Evolutionary conservation across 1,284 basidiomycete genomes (phyloP).

Genomic region (Xerocomus amazonicus): DNA sequence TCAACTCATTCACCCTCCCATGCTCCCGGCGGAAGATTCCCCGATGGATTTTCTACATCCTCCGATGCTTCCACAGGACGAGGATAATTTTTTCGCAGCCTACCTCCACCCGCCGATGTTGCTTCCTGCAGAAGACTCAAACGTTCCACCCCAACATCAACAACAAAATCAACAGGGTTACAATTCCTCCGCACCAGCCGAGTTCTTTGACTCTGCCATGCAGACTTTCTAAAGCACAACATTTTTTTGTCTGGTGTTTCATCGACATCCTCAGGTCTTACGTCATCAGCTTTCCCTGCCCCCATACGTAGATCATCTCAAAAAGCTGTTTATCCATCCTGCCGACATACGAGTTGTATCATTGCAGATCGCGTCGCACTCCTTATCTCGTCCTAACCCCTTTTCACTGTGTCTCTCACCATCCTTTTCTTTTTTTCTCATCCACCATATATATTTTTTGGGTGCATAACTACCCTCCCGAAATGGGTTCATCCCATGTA

Average conservation of each 20-base stretch:
- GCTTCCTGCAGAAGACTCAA: constrained; percentile 35
- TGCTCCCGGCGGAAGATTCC: constrained; percentile 48
- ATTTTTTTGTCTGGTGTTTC: constrained; percentile 2
- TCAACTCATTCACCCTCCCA: constrained; percentile 56
- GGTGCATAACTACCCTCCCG: constrained; percentile 18
- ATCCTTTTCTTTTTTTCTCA: constrained; percentile 15
- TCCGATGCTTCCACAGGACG: constrained; percentile 46
- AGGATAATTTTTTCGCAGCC: constrained; percentile 51
- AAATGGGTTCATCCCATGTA: constrained; percentile 13
- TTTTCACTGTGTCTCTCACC: neutral
- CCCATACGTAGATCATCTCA: constrained; percentile 18
- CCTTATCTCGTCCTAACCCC: constrained; percentile 5
- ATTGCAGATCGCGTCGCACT: constrained; percentile 11
- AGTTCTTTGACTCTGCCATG: constrained; percentile 31
- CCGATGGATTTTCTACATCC: constrained; percentile 53
- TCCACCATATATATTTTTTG: constrained; percentile 32
- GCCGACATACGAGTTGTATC: constrained; percentile 16
- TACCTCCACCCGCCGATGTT: constrained; percentile 60
- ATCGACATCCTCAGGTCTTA: constrained; percentile 8
- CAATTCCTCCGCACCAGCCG: constrained; percentile 16
- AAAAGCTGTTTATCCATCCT: constrained; percentile 4
- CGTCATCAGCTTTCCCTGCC: neutral
- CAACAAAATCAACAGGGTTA: constrained; percentile 37
- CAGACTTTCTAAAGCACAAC: constrained; percentile 26
- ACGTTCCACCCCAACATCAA: constrained; percentile 33